Evolutionary conservation across 495 filamentous ascomycete genomes (phyloP).

Genomic region (Hypoxylon subgilvum): DNA sequence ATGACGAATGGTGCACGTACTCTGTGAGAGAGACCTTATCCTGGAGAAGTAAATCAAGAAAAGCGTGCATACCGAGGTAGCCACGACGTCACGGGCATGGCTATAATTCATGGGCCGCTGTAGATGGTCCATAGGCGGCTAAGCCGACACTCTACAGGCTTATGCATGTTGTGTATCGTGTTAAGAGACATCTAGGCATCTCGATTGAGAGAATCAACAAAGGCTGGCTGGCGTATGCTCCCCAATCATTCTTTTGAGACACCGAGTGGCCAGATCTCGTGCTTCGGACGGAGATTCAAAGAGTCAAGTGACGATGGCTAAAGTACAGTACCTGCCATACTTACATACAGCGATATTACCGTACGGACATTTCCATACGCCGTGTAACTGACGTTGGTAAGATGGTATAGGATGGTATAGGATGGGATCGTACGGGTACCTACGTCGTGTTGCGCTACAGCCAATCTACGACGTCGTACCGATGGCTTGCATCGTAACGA

Average conservation of each 20-base stretch:
- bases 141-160: slow-evolving; percentile 7
- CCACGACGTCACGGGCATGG: not conserved
- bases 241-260: slow-evolving; percentile 11
- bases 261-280: slow-evolving; percentile 20
- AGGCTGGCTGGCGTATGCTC: not conserved
- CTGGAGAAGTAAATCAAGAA: not conserved
- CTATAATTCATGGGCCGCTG: slow-evolving; percentile 1
- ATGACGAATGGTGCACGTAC: no score
- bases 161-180: slow-evolving; percentile 12
- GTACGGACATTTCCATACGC: slow-evolving; percentile 15
- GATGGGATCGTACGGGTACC: slow-evolving; percentile 27
- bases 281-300: slow-evolving; percentile 11
- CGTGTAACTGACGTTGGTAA: slow-evolving; percentile 11
- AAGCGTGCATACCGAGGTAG: slow-evolving; percentile 1
- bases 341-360: slow-evolving; percentile 16
- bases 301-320: slow-evolving; percentile 26
- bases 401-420: slow-evolving; percentile 7
- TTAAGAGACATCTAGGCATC: not conserved
- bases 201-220: not conserved
- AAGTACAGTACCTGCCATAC: slow-evolving; percentile 26
- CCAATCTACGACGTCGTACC: slow-evolving; percentile 14
- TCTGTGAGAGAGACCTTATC: no score
- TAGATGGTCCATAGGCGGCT: not conserved
- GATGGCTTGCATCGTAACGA: slow-evolving; percentile 16
- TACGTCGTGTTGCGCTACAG: slow-evolving; percentile 26